These are phyloP conservation scores for Saccharomyces uvarum DNA, from an alignment of 1,139 yeast species.

Conservation along the genomic window DNA sequence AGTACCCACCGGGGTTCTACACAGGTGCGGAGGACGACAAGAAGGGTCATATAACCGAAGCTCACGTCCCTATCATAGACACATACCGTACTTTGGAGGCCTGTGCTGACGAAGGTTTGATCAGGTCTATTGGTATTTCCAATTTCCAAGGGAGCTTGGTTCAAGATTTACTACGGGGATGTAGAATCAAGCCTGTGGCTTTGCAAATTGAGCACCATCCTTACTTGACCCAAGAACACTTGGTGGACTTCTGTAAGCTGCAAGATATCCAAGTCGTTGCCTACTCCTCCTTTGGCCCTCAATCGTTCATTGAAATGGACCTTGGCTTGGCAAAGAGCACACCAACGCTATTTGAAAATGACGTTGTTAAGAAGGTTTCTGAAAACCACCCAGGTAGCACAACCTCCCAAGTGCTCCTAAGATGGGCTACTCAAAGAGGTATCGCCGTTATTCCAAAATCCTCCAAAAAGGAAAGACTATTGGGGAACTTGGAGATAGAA, in stretches of 20 bases:
- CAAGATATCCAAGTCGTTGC: slow-evolving; percentile 67
- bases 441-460: slow-evolving; percentile 73
- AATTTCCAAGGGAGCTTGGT: slow-evolving; percentile 72
- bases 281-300: slow-evolving; percentile 81
- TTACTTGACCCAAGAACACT: slow-evolving; percentile 67
- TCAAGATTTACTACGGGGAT: slow-evolving; percentile 65
- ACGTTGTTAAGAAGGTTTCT: slow-evolving; percentile 47
- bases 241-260: slow-evolving; percentile 55
- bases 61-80: slow-evolving; percentile 61
- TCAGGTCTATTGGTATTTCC: slow-evolving; percentile 74
- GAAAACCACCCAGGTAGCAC: slow-evolving; percentile 39
- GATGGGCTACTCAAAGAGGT: slow-evolving; percentile 77
- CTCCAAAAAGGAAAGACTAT: slow-evolving; percentile 52
- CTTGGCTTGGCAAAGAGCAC: slow-evolving; percentile 46
- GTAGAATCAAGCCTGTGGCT: slow-evolving; percentile 66
- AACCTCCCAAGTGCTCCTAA: slow-evolving; percentile 58
- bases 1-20: slow-evolving; percentile 68
- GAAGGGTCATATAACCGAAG: slow-evolving; percentile 41
- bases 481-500: slow-evolving; percentile 49
- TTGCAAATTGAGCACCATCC: slow-evolving; percentile 91
- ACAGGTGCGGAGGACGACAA: slow-evolving; percentile 51
- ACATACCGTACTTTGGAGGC: slow-evolving; percentile 78
- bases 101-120: slow-evolving; percentile 53
- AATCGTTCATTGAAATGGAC: slow-evolving; percentile 59
- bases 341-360: slow-evolving; percentile 50